Conservation (phyloP, 352 stramenopile species). For the Achlya hypogyna region DNA sequence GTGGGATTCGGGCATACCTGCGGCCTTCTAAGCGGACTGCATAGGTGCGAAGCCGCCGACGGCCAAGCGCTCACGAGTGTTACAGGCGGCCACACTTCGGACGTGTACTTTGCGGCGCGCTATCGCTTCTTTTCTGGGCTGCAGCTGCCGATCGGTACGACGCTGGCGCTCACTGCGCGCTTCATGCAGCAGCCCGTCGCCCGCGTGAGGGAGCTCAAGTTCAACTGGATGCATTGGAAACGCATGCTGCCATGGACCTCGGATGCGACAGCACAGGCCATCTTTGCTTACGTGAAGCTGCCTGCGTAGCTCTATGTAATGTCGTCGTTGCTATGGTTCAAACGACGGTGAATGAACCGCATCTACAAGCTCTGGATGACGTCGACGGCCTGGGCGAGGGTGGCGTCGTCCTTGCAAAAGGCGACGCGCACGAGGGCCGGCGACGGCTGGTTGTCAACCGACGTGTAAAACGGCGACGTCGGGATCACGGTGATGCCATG, state of each 20-base stretch:
- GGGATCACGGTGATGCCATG: constrained; percentile 90
- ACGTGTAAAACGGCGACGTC: constrained; percentile 89
- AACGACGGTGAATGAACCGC: too few species aligned
- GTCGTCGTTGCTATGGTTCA: too few species aligned
- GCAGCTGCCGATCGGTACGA: constrained; percentile 35
- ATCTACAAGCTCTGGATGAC: constrained; percentile 47
- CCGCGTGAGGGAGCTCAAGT: constrained; percentile 66
- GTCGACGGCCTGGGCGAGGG: constrained; percentile 75
- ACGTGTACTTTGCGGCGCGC: constrained; percentile 41
- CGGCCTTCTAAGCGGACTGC: background rate
- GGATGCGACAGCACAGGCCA: constrained; percentile 37
- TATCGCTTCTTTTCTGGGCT: constrained; percentile 53
- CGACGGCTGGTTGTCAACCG: constrained; percentile 67
- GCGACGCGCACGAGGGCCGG: constrained; percentile 83
- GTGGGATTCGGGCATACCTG: background rate
- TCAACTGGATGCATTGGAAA: constrained; percentile 79
- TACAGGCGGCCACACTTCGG: constrained; percentile 18
- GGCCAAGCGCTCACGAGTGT: constrained; percentile 1
- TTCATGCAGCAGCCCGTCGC: constrained; percentile 54
- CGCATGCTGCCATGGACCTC: constrained; percentile 78
- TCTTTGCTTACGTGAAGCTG: constrained; percentile 36
- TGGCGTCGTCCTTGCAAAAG: constrained; percentile 96
- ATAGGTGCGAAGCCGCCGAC: constrained; percentile 8
- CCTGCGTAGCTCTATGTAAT: too few species aligned
- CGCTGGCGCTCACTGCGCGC: constrained; percentile 65